These are phyloP conservation scores for Fusarium sp. DNA, from an alignment of 2,329 filamentous ascomycete species.

Conservation along the genomic window DNA sequence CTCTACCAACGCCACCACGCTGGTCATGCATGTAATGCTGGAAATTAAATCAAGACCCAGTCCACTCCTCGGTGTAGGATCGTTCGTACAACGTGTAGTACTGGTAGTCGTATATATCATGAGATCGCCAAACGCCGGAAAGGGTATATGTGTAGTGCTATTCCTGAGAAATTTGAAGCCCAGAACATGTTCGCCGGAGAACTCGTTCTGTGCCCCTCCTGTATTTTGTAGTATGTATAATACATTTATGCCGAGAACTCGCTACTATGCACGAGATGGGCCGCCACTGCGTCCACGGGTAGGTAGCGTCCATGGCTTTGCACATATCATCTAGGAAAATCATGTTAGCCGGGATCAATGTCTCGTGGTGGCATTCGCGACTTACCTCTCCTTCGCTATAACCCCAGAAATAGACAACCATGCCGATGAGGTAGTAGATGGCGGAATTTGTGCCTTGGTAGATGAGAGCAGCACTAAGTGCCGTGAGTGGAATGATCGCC, in stretches of 20 bases:
- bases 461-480: constrained; percentile 78
- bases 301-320: constrained; percentile 76
- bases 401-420: constrained; percentile 93
- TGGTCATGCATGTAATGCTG: constrained; percentile 19
- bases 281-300: constrained; percentile 57
- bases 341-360: constrained; percentile 16
- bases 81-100: constrained; percentile 1
- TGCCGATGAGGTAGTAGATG: constrained; percentile 88
- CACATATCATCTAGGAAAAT: constrained; percentile 69
- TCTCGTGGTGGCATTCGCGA: not conserved
- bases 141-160: constrained; percentile 26
- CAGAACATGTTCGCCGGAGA: constrained; percentile 12
- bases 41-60: constrained; percentile 9
- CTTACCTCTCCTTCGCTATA: constrained; percentile 96
- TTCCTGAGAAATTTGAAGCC: constrained; percentile 13
- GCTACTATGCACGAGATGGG: constrained; percentile 36
- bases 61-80: constrained; percentile 12
- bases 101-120: constrained; percentile 34
- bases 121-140: constrained; percentile 29
- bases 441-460: constrained; percentile 95
- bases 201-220: constrained; percentile 3
- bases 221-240: constrained; percentile 28
- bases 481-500: constrained; percentile 81
- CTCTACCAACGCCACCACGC: constrained; percentile 20
- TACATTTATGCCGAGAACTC: constrained; percentile 23